Conservation (phyloP, 306 rosid genomes). For the Vachellia collinsii region DNA sequence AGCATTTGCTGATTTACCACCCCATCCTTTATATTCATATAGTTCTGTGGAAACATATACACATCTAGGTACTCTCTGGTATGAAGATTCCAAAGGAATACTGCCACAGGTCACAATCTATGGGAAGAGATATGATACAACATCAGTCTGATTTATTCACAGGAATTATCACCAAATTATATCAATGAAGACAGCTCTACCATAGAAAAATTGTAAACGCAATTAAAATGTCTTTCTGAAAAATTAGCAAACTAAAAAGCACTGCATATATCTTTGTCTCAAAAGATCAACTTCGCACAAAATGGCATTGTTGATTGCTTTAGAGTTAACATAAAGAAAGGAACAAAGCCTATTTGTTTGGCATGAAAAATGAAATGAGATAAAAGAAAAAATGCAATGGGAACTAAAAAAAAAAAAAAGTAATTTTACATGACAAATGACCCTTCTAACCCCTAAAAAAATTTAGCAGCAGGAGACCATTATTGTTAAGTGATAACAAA, state of each 20-base stretch:
- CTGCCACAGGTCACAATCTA: conserved; percentile 99
- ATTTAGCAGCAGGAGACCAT: not conserved
- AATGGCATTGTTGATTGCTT: not conserved
- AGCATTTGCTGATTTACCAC: conserved; percentile 80
- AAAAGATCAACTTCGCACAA: conserved; percentile 16
- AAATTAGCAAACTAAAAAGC: not conserved
- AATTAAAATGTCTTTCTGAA: conserved; percentile 15
- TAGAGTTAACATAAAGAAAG: not conserved
- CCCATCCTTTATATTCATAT: conserved; percentile 78
- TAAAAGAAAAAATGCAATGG: not conserved
- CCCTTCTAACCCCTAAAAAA: not conserved
- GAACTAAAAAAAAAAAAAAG: not conserved
- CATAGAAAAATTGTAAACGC: conserved; percentile 24
- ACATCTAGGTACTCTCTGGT: conserved; percentile 84
- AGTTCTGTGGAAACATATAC: conserved; percentile 86
- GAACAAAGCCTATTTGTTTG: conserved; percentile 1
- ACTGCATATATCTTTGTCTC: not conserved
- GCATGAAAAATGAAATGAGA: not conserved
- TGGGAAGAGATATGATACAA: conserved; percentile 35
- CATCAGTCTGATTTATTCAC: not conserved
- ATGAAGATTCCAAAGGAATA: conserved; percentile 94
- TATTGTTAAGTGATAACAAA: not conserved
- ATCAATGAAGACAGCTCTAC: not conserved
- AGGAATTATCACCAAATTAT: not conserved
- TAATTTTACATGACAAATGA: not conserved